phyloP scores from a whole-genome alignment of 352 stramenopile genomes.

The Globisporangium okanoganense region DNA sequence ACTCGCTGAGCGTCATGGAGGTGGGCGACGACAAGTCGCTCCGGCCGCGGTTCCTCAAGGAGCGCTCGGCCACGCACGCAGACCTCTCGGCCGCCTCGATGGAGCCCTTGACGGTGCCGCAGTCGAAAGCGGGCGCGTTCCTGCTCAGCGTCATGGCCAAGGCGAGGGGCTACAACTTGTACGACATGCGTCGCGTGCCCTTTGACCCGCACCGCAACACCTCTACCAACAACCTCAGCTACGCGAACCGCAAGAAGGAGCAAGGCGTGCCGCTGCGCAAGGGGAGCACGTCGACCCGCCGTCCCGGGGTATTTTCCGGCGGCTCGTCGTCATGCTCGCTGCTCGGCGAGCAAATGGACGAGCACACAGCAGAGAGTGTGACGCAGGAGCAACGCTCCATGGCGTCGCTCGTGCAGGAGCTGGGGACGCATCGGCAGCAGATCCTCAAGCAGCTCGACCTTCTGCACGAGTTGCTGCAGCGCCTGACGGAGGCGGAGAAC shows the following conservation, averaged over 20 bases:
- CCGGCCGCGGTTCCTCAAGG: constrained; percentile 46
- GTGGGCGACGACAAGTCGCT: constrained; percentile 34
- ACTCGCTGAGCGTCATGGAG: constrained; percentile 11
- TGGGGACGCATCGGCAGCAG: constrained; percentile 35
- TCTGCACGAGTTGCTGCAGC: constrained; percentile 30
- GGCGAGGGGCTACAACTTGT: constrained; percentile 14
- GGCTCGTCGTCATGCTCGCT: constrained; percentile 11
- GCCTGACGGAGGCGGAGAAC: constrained; percentile 26
- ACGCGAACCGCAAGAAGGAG: constrained; percentile 23
- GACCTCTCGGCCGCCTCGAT: constrained; percentile 15
- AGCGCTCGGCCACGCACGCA: constrained; percentile 43
- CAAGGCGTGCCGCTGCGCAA: constrained; percentile 28
- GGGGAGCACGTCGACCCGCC: constrained; percentile 11
- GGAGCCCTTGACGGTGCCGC: constrained; percentile 20
- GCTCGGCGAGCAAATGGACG: constrained; percentile 13
- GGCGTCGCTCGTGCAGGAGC: constrained; percentile 25
- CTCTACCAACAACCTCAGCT: constrained; percentile 26
- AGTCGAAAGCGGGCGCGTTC: constrained; percentile 61
- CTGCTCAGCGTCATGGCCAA: constrained; percentile 45
- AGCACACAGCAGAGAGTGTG: constrained; percentile 16
- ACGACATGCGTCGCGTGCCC: constrained; percentile 19
- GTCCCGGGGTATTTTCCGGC: constrained; percentile 4
- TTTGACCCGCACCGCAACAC: constrained; percentile 20
- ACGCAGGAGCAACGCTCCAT: constrained; percentile 9
- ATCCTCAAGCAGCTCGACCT: constrained; percentile 32